phyloP scores from a whole-genome alignment of 805 yeast genomes.

The Jamesozyma hellenica region DNA sequence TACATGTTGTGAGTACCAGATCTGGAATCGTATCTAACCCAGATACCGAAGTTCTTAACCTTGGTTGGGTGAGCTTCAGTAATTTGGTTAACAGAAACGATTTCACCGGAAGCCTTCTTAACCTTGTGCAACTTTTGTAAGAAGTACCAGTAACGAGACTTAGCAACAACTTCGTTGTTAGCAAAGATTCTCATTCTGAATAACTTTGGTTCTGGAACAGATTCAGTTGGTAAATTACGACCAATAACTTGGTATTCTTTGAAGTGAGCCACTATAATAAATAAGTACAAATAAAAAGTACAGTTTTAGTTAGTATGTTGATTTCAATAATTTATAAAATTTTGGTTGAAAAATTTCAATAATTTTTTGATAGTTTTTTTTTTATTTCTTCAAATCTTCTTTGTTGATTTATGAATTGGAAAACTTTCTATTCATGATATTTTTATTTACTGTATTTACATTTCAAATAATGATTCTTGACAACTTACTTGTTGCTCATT shows the following conservation, averaged over 20 bases:
- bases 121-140: slow-evolving; percentile 98
- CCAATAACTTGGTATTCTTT: slow-evolving; percentile 99
- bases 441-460: too few relatives aligned
- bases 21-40: slow-evolving; percentile 99
- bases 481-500: too few relatives aligned
- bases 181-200: slow-evolving; percentile 99
- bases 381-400: too few relatives aligned
- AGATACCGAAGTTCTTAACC: slow-evolving; percentile 99
- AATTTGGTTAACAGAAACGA: slow-evolving; percentile 85
- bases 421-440: too few relatives aligned
- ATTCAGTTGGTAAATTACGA: slow-evolving; percentile 98
- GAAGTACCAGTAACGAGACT: slow-evolving; percentile 99
- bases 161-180: slow-evolving; percentile 97
- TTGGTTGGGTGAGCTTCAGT: slow-evolving; percentile 95
- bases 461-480: too few relatives aligned
- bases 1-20: slow-evolving; percentile 99
- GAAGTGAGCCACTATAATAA: slow-evolving; percentile 70
- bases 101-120: slow-evolving; percentile 99
- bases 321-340: not conserved
- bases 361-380: not conserved
- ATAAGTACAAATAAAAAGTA: not conserved
- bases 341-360: too few relatives aligned
- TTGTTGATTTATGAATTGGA: too few relatives aligned
- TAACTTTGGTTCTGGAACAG: slow-evolving; percentile 98
- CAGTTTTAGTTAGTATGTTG: not conserved